phyloP scores from a whole-genome alignment of 2,329 filamentous ascomycete genomes.

The Exophiala bonariae region DNA sequence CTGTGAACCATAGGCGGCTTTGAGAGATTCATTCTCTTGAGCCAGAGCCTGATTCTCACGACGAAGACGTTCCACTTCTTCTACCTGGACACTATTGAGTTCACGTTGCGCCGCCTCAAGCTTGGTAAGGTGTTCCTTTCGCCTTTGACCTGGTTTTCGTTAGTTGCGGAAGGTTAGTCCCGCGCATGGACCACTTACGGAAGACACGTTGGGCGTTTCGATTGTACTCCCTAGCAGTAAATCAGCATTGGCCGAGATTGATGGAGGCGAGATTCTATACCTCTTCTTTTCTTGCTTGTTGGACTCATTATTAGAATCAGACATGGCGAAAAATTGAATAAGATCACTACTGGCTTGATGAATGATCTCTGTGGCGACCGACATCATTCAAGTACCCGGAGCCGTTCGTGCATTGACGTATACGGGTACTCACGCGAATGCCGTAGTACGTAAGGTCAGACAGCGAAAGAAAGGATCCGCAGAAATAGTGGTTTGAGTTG shows the following conservation, averaged over 20 bases:
- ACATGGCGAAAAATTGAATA: slow-evolving; percentile 27
- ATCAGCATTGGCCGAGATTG: slow-evolving; percentile 11
- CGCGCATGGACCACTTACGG: slow-evolving; percentile 34
- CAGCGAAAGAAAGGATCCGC: slow-evolving; percentile 17
- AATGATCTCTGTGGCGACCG: slow-evolving; percentile 26
- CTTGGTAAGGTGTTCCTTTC: slow-evolving; percentile 46
- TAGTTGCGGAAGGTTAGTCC: slow-evolving; percentile 9
- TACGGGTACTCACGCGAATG: slow-evolving; percentile 5
- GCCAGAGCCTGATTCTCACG: slow-evolving; percentile 41
- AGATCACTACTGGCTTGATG: slow-evolving; percentile 19
- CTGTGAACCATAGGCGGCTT: slow-evolving; percentile 36
- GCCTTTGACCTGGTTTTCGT: slow-evolving; percentile 38
- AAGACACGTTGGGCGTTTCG: slow-evolving; percentile 47
- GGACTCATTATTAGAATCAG: slow-evolving; percentile 30
- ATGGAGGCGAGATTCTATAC: slow-evolving; percentile 11
- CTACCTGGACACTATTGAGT: slow-evolving; percentile 39
- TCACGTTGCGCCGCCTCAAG: slow-evolving; percentile 45
- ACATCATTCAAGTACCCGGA: slow-evolving; percentile 29
- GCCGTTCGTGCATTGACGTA: slow-evolving; percentile 10
- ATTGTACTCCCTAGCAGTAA: slow-evolving; percentile 35
- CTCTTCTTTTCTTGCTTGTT: slow-evolving; percentile 33
- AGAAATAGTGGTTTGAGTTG: slow-evolving; percentile 15
- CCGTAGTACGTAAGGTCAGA: slow-evolving; percentile 20
- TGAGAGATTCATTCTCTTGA: slow-evolving; percentile 42
- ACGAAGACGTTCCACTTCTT: slow-evolving; percentile 43